Evolutionary conservation across 2,329 filamentous ascomycete species (phyloP).

Genomic region (Fusarium verrucosum): DNA sequence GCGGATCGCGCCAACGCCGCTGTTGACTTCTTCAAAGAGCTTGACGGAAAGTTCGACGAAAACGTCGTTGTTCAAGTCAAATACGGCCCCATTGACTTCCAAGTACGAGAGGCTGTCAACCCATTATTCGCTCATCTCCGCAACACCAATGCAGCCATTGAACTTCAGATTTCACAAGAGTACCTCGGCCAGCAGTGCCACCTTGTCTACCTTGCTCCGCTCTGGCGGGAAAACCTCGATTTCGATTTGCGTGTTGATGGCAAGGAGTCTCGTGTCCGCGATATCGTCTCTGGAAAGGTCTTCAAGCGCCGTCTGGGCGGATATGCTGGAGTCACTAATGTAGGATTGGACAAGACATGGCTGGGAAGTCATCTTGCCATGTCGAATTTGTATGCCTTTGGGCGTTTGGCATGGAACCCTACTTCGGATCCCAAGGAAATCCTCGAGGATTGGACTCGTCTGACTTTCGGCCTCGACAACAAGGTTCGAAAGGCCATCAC

Average conservation of each 20-base stretch:
- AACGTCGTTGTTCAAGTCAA: slow-evolving; percentile 80
- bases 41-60: slow-evolving; percentile 73
- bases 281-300: slow-evolving; percentile 68
- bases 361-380: slow-evolving; percentile 74
- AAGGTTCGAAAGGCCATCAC: slow-evolving; percentile 67
- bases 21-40: slow-evolving; percentile 70
- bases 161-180: slow-evolving; percentile 74
- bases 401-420: slow-evolving; percentile 72
- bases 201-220: slow-evolving; percentile 71
- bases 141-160: slow-evolving; percentile 63
- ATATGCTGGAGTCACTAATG: slow-evolving; percentile 73
- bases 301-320: slow-evolving; percentile 68
- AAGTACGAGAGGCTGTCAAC: slow-evolving; percentile 72
- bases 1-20: slow-evolving; percentile 75
- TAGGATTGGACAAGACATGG: slow-evolving; percentile 73
- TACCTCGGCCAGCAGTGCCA: slow-evolving; percentile 77
- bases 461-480: slow-evolving; percentile 69
- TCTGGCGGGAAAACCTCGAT: slow-evolving; percentile 74
- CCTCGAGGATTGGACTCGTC: slow-evolving; percentile 71
- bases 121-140: slow-evolving; percentile 67
- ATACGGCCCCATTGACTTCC: slow-evolving; percentile 78
- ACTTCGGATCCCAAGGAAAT: slow-evolving; percentile 54
- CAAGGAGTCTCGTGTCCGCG: slow-evolving; percentile 63
- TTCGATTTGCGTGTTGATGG: slow-evolving; percentile 72
- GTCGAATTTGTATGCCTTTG: slow-evolving; percentile 77